phyloP scores from a whole-genome alignment of 768 basidiomycete genomes.

The Boletus subcaerulescens region DNA sequence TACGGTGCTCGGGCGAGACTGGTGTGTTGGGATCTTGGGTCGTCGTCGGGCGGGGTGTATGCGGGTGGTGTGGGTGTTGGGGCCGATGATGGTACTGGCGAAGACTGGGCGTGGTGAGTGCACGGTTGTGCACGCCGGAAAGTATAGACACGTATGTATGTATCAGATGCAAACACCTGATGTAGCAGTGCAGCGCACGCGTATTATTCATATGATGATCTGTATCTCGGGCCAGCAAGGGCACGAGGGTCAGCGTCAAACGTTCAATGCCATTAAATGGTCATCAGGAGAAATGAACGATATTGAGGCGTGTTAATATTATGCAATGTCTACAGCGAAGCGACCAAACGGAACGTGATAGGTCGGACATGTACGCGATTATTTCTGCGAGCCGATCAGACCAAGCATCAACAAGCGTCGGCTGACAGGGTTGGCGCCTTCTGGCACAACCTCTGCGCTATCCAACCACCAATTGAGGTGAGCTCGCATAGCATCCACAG shows the following conservation, averaged over 20 bases:
- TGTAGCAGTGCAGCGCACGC: too few species aligned
- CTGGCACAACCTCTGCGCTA: constrained; percentile 35
- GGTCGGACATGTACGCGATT: not conserved
- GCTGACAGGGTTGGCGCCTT: constrained; percentile 39
- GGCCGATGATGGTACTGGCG: too few species aligned
- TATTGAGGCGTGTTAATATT: constrained; percentile 9
- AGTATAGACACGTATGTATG: too few species aligned
- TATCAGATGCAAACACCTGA: too few species aligned
- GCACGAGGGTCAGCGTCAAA: too few species aligned
- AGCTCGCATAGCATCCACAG: constrained; percentile 44
- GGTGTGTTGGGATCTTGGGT: constrained; percentile 6
- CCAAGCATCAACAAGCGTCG: constrained; percentile 53
- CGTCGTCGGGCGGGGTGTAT: not conserved
- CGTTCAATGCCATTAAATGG: not conserved
- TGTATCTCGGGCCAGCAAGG: too few species aligned
- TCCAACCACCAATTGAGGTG: constrained; percentile 67
- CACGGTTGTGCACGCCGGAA: too few species aligned
- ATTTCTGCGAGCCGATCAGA: constrained; percentile 31
- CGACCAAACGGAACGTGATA: constrained; percentile 1
- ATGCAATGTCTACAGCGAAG: constrained; percentile 11
- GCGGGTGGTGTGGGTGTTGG: too few species aligned
- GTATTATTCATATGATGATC: too few species aligned
- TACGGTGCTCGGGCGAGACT: not conserved
- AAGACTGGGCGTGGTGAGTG: too few species aligned
- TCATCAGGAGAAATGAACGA: not conserved